Conservation (phyloP, 306 rosid genomes). For the Medicago arabica region DNA sequence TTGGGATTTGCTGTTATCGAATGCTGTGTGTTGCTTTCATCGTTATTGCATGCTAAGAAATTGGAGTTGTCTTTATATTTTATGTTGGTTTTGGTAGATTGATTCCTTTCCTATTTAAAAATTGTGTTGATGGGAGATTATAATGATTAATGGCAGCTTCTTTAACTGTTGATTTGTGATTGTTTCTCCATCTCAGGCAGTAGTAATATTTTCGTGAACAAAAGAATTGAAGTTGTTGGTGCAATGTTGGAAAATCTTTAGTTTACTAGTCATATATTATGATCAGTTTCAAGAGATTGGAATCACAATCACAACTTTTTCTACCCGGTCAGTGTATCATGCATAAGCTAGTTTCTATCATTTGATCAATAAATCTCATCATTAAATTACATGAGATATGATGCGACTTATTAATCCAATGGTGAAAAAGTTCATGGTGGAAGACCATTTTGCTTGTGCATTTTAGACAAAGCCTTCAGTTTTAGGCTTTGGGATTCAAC, state of each 20-base stretch:
- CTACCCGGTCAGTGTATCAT: not conserved
- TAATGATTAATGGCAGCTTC: slow-evolving; percentile 13
- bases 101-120: slow-evolving; percentile 17
- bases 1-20: slow-evolving; percentile 27
- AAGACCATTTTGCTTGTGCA: too few relatives aligned
- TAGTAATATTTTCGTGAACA: slow-evolving; percentile 6
- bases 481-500: slow-evolving; percentile 20
- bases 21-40: slow-evolving; percentile 22
- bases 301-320: slow-evolving; percentile 32
- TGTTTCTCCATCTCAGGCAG: slow-evolving; percentile 14
- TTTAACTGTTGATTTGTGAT: slow-evolving; percentile 35
- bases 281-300: slow-evolving; percentile 41
- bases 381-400: too few relatives aligned
- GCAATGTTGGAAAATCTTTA: slow-evolving; percentile 14
- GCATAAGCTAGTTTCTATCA: too few relatives aligned
- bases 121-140: slow-evolving; percentile 31
- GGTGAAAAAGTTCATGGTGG: too few relatives aligned
- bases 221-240: slow-evolving; percentile 7
- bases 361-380: too few relatives aligned
- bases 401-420: too few relatives aligned
- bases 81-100: slow-evolving; percentile 45
- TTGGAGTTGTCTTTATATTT: slow-evolving; percentile 44
- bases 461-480: too few relatives aligned
- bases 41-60: slow-evolving; percentile 55
- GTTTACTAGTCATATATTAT: slow-evolving; percentile 18